phyloP scores from a whole-genome alignment of 768 basidiomycete species.

The Daedalea quercina region DNA sequence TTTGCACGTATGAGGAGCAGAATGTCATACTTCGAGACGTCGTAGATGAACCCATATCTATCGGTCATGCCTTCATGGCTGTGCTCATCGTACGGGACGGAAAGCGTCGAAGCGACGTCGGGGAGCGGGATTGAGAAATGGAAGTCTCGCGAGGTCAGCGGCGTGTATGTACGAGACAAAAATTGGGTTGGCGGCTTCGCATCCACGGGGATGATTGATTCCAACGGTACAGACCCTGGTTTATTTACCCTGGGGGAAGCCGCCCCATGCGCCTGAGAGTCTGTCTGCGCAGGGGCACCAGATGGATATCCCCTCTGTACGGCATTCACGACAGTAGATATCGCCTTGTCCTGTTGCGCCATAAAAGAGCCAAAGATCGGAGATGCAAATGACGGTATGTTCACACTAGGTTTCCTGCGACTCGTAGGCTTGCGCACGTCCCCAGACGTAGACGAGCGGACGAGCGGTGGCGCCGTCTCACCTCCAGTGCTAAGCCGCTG shows the following conservation, averaged over 20 bases:
- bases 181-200: constrained; percentile 83
- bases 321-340: constrained; percentile 22
- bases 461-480: constrained; percentile 36
- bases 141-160: constrained; percentile 70
- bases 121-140: constrained; percentile 61
- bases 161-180: constrained; percentile 66
- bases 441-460: constrained; percentile 21
- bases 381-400: constrained; percentile 33
- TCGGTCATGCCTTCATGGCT: constrained; percentile 66
- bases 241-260: constrained; percentile 20
- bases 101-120: constrained; percentile 50
- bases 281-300: constrained; percentile 1
- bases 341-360: constrained; percentile 42
- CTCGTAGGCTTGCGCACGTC: constrained; percentile 30
- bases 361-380: constrained; percentile 59
- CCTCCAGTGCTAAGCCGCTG: constrained; percentile 15
- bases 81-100: constrained; percentile 42
- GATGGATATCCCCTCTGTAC: constrained; percentile 8
- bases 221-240: constrained; percentile 54
- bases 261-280: constrained; percentile 7
- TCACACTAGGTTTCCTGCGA: constrained; percentile 16
- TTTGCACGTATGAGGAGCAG: constrained; percentile 67
- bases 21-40: constrained; percentile 75
- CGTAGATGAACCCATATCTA: constrained; percentile 88
- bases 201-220: constrained; percentile 75